Conservation (phyloP, 176 grass and related monocot genomes). For the Canna indica region DNA sequence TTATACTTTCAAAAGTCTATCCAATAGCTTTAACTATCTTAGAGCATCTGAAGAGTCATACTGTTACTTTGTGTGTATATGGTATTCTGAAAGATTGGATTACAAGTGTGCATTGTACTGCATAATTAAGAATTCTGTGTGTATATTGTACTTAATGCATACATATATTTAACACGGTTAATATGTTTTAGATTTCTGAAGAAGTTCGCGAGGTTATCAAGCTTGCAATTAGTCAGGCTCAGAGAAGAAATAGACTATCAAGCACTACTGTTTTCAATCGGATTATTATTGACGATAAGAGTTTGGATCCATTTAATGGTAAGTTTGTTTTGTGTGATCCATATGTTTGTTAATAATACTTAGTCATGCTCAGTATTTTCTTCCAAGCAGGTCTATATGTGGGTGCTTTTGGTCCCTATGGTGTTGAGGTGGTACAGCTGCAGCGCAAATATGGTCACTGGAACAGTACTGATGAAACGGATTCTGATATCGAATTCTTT, state of each 20-base stretch:
- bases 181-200: slow-evolving; percentile 40
- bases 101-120: background rate
- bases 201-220: slow-evolving; percentile 78
- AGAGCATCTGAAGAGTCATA: background rate
- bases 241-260: slow-evolving; percentile 53
- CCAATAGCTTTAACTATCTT: background rate
- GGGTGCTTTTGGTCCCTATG: slow-evolving; percentile 92
- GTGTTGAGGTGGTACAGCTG: slow-evolving; percentile 88
- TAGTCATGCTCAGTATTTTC: slow-evolving; percentile 5
- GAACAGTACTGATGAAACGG: slow-evolving; percentile 36
- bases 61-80: background rate
- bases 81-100: background rate
- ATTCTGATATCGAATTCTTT: slow-evolving; percentile 58
- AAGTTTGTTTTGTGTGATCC: slow-evolving; percentile 14
- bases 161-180: background rate
- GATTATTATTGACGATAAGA: slow-evolving; percentile 51
- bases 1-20: background rate
- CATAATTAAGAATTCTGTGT: background rate
- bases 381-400: slow-evolving; percentile 70
- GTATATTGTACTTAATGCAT: background rate
- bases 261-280: slow-evolving; percentile 71
- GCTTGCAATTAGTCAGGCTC: slow-evolving; percentile 56
- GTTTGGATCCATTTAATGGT: slow-evolving; percentile 85
- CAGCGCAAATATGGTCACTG: slow-evolving; percentile 76
- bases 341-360: background rate